Base-by-base conservation (phyloP, 495 filamentous ascomycete species). In the Ascodesmis nigricans region DNA sequence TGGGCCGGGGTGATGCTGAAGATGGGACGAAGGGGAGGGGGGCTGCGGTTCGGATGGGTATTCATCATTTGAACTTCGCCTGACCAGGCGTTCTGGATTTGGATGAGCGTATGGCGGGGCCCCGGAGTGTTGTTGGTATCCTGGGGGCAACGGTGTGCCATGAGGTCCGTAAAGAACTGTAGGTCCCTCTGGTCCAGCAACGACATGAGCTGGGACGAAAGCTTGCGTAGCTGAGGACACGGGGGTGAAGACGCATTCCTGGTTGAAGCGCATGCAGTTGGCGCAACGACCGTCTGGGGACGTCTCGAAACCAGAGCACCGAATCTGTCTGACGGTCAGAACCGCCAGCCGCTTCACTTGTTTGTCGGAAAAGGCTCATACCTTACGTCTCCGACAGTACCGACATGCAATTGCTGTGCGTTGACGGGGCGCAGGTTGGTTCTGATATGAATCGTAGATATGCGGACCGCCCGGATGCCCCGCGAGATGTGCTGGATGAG, bases 191-290 rank as follows among this genome's bases (percentile, higher is more conserved):
- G 70, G n/a, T n/a, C n/a, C n/a, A n/a, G n/a, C n/a, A n/a, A n/a
- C n/a, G 14, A 73, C 66, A 47, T 81, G 78, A 15, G 75, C 77
- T 4, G 77, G 77, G 19, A 82, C 77, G 50, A 83, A 82, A 5
- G 77, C 78, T 53, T 81, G 78, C 17, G 77, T 67, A 11, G 20
- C 10, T 2, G 76, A 75, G 5, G 74, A 79, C 16, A 83, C 77
- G 0, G 77, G 77, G 3, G 75, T 82, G 58, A 83, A 83, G 57
- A 83, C 70, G 56, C 77, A 83, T 51, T 81, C 75, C 53, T 82
- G 78, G 37, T 75, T 72, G 55, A 83, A 83, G 28, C 77, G 66
- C 34, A 71, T 61, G 47, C 77, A 83, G 50, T 83, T 83, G 48
- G 63, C 70, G 58, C 77, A 83, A 27, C 75, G 66, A 31, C 78